Percentiles rank a stretch among this genome's conserved stretches.
phyloP scores from a whole-genome alignment of 352 stramenopile genomes.

The Globisporangium ultimum region DNA sequence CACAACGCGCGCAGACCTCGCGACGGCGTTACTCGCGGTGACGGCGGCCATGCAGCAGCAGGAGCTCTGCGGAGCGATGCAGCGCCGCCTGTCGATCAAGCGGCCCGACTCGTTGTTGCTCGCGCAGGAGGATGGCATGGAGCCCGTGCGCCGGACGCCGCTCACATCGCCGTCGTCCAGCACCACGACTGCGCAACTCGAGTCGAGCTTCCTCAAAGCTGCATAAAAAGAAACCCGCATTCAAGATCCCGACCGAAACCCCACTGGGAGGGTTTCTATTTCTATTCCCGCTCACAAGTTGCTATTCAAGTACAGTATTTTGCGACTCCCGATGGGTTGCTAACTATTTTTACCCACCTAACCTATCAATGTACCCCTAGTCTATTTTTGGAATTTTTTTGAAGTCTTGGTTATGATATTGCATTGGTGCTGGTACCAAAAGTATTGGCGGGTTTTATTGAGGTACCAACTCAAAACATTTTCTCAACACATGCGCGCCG shows the following conservation, averaged over 20 bases:
- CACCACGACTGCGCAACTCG: slow-evolving; percentile 1
- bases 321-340: not conserved
- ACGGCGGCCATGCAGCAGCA: slow-evolving; percentile 5
- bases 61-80: slow-evolving; percentile 12
- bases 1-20: slow-evolving; percentile 14
- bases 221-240: slow-evolving; percentile 1
- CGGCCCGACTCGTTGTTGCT: slow-evolving; percentile 9
- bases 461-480: not conserved
- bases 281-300: not conserved
- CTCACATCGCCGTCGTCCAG: slow-evolving; percentile 7
- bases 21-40: slow-evolving; percentile 12
- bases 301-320: slow-evolving; percentile 10
- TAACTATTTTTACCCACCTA: not conserved
- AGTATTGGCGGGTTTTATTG: not conserved
- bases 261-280: slow-evolving; percentile 10
- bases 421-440: not conserved
- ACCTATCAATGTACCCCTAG: not conserved
- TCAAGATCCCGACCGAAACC: not conserved
- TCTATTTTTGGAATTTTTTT: not conserved
- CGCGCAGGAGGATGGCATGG: slow-evolving; percentile 11
- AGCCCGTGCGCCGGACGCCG: slow-evolving; percentile 4
- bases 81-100: slow-evolving; percentile 12
- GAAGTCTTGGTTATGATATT: not conserved
- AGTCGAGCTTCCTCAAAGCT: slow-evolving; percentile 13
- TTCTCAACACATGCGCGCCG: not conserved